Conservation (phyloP, 2,329 filamentous ascomycete genomes). For the Taxawa tesnikishii region DNA sequence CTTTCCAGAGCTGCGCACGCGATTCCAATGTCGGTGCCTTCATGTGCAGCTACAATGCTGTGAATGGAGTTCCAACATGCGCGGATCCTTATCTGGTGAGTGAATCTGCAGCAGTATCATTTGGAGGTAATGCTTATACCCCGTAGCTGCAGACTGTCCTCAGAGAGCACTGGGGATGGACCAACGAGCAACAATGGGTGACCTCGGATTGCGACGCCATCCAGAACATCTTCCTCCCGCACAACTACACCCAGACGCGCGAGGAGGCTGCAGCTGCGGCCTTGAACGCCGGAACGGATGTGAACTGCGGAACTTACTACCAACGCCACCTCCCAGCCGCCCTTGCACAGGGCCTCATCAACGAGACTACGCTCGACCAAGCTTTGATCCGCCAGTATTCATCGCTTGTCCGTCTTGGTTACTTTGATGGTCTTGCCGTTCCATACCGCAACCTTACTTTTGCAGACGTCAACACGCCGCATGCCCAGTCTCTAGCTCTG, state of each 20-base stretch:
- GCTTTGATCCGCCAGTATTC: conserved; percentile 41
- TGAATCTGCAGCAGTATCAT: no score
- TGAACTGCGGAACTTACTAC: conserved; percentile 40
- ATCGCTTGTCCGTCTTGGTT: conserved; percentile 43
- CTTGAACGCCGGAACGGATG: conserved; percentile 40
- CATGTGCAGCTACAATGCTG: conserved; percentile 49
- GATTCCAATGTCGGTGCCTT: conserved; percentile 33
- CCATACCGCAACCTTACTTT: conserved; percentile 42
- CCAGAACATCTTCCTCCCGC: conserved; percentile 44
- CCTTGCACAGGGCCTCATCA: conserved; percentile 28
- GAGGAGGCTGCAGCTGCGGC: conserved; percentile 35
- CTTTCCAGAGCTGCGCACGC: conserved; percentile 43
- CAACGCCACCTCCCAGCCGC: conserved; percentile 32
- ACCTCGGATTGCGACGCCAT: conserved; percentile 55
- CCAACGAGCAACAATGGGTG: conserved; percentile 47
- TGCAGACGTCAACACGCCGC: conserved; percentile 42
- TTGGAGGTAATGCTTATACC: no score
- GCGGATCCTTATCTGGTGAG: conserved; percentile 49
- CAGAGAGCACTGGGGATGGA: conserved; percentile 54
- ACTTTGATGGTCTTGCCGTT: conserved; percentile 39
- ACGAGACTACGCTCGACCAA: conserved; percentile 33
- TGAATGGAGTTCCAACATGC: conserved; percentile 56
- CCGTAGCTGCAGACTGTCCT: conserved; percentile 51
- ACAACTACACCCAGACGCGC: conserved; percentile 28
- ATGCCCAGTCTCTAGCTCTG: conserved; percentile 43